phyloP scores from a whole-genome alignment of 768 basidiomycete species.

The Lactarius hengduanensis region DNA sequence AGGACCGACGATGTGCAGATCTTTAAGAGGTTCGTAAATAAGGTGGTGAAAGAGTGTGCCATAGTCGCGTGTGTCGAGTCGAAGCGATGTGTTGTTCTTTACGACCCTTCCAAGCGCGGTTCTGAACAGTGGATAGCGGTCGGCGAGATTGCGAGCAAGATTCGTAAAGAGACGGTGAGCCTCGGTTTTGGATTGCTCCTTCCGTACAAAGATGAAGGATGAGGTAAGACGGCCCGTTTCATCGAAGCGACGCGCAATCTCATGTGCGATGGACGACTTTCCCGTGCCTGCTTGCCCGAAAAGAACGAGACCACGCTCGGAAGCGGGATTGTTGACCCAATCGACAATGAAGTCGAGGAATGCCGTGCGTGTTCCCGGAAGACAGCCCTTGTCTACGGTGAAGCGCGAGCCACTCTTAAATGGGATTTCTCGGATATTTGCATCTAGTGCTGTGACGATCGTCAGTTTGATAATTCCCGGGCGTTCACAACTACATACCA shows the following conservation, averaged over 20 bases:
- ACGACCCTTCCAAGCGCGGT: background rate
- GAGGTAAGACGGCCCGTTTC: background rate
- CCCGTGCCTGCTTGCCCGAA: constrained; percentile 2
- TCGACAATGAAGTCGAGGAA: background rate
- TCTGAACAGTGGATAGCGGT: background rate
- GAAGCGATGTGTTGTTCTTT: background rate
- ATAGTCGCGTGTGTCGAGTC: background rate
- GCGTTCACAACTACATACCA: background rate
- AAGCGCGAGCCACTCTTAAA: background rate
- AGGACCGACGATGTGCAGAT: background rate
- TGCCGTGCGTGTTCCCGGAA: background rate
- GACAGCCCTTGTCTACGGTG: background rate
- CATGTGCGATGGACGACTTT: background rate
- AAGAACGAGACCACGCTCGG: background rate
- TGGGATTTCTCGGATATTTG: background rate
- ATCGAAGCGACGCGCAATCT: background rate
- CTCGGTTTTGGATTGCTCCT: background rate
- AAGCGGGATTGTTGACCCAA: background rate
- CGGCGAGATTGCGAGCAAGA: background rate
- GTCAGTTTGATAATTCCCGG: background rate
- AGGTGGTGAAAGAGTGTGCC: background rate
- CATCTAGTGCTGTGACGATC: background rate
- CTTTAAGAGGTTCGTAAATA: background rate
- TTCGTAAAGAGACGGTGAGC: constrained; percentile 4
- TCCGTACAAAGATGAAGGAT: background rate